Evolutionary conservation across 73 alveolate genomes (phyloP).

Genomic region (Blepharisma stoltei): DNA sequence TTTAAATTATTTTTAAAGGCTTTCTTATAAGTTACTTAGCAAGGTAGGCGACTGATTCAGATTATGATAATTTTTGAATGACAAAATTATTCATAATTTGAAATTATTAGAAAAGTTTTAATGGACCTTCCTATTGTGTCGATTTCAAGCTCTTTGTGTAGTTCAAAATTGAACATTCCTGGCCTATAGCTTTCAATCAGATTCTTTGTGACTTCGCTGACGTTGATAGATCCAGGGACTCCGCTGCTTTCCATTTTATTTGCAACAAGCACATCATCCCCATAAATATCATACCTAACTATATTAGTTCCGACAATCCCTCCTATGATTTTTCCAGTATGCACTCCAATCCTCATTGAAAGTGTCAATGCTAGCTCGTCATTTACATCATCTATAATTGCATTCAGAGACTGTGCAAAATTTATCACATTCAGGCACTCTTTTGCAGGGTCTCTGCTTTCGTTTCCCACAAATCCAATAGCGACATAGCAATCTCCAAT

Average conservation of each 20-base stretch:
- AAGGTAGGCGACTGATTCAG: too few relatives aligned
- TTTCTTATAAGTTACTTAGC: too few relatives aligned
- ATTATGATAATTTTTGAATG: too few relatives aligned
- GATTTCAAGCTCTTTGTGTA: not conserved
- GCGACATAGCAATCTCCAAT: conserved; percentile 97
- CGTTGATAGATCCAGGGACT: conserved; percentile 81
- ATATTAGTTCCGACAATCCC: conserved; percentile 87
- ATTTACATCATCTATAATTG: conserved; percentile 81
- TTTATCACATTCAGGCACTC: conserved; percentile 86
- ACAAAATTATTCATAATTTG: too few relatives aligned
- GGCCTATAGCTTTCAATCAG: conserved; percentile 4
- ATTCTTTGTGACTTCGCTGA: conserved; percentile 83
- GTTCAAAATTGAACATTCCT: not conserved
- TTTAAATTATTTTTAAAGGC: too few relatives aligned
- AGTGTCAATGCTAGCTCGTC: conserved; percentile 61
- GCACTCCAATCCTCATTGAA: conserved; percentile 87
- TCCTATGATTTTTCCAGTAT: conserved; percentile 77
- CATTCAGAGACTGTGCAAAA: conserved; percentile 91
- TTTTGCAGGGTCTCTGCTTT: conserved; percentile 83
- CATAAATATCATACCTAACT: conserved; percentile 98
- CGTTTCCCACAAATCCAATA: conserved; percentile 88
- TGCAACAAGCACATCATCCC: conserved; percentile 94
- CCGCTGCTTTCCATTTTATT: conserved; percentile 96
- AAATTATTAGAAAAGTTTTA: not conserved
- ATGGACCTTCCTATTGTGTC: not conserved